phyloP scores from a whole-genome alignment of 192 early-diverging fungal species.

The Mortierella claussenii region DNA sequence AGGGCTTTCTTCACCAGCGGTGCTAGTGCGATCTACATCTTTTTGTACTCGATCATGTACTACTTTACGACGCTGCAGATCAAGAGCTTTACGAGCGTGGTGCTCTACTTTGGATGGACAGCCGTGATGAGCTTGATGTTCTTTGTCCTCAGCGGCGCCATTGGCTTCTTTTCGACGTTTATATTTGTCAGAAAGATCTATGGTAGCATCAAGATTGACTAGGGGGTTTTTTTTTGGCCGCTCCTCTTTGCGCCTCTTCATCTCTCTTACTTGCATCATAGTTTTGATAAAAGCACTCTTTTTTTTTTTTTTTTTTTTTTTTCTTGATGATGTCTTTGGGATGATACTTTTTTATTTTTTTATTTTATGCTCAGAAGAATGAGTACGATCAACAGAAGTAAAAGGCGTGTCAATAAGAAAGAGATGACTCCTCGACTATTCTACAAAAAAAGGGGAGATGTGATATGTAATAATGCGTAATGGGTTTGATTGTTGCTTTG shows the following conservation, averaged over 20 bases:
- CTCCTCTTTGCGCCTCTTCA: slow-evolving; percentile 1
- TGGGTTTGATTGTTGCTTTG: background rate
- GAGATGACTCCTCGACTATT: background rate
- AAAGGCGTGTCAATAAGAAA: background rate
- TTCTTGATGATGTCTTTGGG: no score
- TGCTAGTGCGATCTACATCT: slow-evolving; percentile 87
- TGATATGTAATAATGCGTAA: background rate
- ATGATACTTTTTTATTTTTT: background rate
- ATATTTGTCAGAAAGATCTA: slow-evolving; percentile 86
- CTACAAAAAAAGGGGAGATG: no score
- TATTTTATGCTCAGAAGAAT: no score
- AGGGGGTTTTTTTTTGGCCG: slow-evolving; percentile 9
- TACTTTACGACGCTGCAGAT: slow-evolving; percentile 84
- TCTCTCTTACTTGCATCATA: background rate
- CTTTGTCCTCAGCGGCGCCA: slow-evolving; percentile 80
- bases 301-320: slow-evolving; percentile 2
- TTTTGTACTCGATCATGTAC: slow-evolving; percentile 89
- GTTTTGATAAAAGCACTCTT: background rate
- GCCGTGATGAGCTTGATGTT: slow-evolving; percentile 78
- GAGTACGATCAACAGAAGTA: background rate
- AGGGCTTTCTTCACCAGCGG: slow-evolving; percentile 87
- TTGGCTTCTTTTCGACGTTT: slow-evolving; percentile 83
- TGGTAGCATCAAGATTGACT: slow-evolving; percentile 87
- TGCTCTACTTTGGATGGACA: slow-evolving; percentile 94
- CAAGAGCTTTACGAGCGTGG: slow-evolving; percentile 78